Percentiles rank a stretch among this genome's conserved stretches.
These are phyloP conservation scores for Nemania sp. DNA, from an alignment of 2,329 filamentous ascomycete species.

Conservation along the genomic window DNA sequence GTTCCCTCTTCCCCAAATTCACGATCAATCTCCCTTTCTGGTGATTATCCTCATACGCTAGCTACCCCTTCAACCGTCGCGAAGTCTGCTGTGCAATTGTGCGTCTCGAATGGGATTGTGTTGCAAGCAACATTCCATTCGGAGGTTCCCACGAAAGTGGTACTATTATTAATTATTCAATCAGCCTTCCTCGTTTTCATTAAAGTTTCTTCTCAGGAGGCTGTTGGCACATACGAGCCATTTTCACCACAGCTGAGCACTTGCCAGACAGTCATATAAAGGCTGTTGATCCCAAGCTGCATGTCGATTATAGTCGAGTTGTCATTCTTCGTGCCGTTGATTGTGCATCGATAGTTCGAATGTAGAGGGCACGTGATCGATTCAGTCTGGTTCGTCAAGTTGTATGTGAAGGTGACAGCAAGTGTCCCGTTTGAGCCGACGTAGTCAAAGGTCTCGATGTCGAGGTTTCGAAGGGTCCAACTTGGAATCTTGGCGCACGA, in stretches of 20 bases:
- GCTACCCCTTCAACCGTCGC: constrained; percentile 7
- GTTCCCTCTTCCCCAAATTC: no score
- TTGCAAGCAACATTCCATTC: constrained; percentile 9
- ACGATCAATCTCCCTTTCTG: no score
- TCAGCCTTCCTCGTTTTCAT: background rate
- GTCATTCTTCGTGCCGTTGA: constrained; percentile 21
- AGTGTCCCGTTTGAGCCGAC: constrained; percentile 16
- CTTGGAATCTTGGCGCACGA: constrained; percentile 15
- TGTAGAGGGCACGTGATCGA: constrained; percentile 17
- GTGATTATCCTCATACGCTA: background rate
- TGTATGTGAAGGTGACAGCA: constrained; percentile 18
- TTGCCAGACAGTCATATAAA: constrained; percentile 18
- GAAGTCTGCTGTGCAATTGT: constrained; percentile 11
- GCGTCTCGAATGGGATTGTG: constrained; percentile 10
- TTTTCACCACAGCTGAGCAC: constrained; percentile 13
- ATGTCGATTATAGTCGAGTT: constrained; percentile 23
- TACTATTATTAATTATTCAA: background rate
- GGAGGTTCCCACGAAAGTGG: constrained; percentile 16
- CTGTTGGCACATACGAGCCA: constrained; percentile 14
- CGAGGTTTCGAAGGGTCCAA: constrained; percentile 19
- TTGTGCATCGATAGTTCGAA: constrained; percentile 22
- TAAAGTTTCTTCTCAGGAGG: background rate
- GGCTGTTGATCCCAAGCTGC: constrained; percentile 15
- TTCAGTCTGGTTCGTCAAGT: constrained; percentile 22
- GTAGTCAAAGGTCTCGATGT: constrained; percentile 20